Evolutionary conservation across 805 yeast genomes (phyloP).

Genomic region (Nematodospora valgi): DNA sequence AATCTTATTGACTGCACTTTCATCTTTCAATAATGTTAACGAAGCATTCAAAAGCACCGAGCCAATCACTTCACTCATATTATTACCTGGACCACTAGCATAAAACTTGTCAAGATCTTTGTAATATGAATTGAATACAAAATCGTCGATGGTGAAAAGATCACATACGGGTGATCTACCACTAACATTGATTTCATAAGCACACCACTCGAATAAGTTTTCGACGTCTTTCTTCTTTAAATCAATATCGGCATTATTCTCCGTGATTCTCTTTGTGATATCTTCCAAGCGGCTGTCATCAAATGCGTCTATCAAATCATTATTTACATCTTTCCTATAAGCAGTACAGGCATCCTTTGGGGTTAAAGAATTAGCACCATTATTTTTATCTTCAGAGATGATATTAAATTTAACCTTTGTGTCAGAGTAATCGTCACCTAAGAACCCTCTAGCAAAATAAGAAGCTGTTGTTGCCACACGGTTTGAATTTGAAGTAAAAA

Average conservation of each 20-base stretch:
- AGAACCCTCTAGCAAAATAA: constrained; percentile 53
- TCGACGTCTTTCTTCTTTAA: constrained; percentile 48
- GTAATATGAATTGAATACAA: constrained; percentile 56
- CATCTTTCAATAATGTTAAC: constrained; percentile 37
- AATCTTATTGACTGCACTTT: constrained; percentile 42
- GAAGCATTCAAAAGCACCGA: constrained; percentile 46
- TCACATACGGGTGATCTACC: constrained; percentile 64
- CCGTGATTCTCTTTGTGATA: constrained; percentile 56
- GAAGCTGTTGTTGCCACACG: constrained; percentile 52
- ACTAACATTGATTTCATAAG: constrained; percentile 64
- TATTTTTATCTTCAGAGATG: constrained; percentile 40
- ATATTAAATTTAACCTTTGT: constrained; percentile 18
- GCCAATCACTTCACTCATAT: constrained; percentile 54
- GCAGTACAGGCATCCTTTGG: constrained; percentile 41
- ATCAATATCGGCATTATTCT: constrained; percentile 48
- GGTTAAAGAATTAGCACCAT: constrained; percentile 55
- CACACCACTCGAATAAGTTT: constrained; percentile 57
- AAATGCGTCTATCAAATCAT: constrained; percentile 18
- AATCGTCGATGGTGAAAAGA: constrained; percentile 60
- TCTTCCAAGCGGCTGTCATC: constrained; percentile 40
- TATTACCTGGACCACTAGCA: constrained; percentile 57
- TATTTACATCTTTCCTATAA: constrained; percentile 27
- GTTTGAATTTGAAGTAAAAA: constrained; percentile 48
- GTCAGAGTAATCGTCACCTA: constrained; percentile 36
- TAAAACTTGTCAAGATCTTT: constrained; percentile 57